Evolutionary conservation across 176 grass and related monocot species (phyloP).

Genomic region (Pontederia paniculata): DNA sequence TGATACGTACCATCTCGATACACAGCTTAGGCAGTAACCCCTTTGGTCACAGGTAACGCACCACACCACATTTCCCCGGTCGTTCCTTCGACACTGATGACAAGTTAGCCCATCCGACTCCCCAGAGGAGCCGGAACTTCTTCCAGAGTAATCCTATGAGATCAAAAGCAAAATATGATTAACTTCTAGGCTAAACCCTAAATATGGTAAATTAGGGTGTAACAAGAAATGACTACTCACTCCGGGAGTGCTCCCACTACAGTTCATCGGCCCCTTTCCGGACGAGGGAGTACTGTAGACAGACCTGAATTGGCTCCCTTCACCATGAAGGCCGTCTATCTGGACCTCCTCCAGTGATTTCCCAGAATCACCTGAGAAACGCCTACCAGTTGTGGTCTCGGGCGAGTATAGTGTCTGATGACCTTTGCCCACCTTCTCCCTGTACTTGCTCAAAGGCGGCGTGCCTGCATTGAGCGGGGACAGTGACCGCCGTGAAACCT

Average conservation of each 20-base stretch:
- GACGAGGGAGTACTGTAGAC: not conserved
- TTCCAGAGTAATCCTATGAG: constrained; percentile 17
- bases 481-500: constrained; percentile 4
- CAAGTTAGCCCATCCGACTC: constrained; percentile 23
- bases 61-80: constrained; percentile 29
- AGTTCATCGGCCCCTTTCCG: constrained; percentile 4
- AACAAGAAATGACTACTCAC: constrained; percentile 8
- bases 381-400: not conserved
- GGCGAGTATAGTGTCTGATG: not conserved
- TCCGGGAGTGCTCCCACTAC: not conserved
- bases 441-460: constrained; percentile 10
- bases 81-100: constrained; percentile 67
- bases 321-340: constrained; percentile 3
- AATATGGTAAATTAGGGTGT: not conserved
- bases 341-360: constrained; percentile 1
- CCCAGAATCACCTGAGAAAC: not conserved
- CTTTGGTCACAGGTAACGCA: constrained; percentile 66
- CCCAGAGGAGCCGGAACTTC: constrained; percentile 15
- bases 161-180: constrained; percentile 1
- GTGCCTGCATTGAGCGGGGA: constrained; percentile 1
- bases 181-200: not conserved
- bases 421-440: constrained; percentile 13
- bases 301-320: constrained; percentile 6
- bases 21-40: constrained; percentile 60
- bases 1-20: constrained; percentile 71